These are phyloP conservation scores for Sophora flavescens DNA, from an alignment of 306 rosid species.

Conservation along the genomic window DNA sequence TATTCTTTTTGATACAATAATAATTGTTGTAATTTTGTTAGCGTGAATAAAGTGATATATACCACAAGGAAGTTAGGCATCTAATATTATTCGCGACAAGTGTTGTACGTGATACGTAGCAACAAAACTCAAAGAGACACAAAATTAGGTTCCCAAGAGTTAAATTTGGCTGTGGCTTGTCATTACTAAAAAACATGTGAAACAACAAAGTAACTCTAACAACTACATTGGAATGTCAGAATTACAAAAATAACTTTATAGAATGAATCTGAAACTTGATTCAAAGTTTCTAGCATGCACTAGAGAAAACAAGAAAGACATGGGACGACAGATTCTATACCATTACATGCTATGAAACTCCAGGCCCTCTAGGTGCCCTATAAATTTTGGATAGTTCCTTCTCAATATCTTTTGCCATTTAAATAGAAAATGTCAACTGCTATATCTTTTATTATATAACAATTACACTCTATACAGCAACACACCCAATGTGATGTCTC, in stretches of 20 bases:
- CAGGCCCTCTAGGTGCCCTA: conserved; percentile 60
- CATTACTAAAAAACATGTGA: too few species aligned
- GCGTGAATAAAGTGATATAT: too few species aligned
- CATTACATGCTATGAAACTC: conserved; percentile 64
- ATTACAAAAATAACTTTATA: too few species aligned
- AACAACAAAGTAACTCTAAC: background rate
- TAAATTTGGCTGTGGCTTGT: background rate
- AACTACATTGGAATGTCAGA: background rate
- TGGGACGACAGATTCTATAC: conserved; percentile 41
- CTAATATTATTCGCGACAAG: too few species aligned
- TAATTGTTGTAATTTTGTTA: too few species aligned
- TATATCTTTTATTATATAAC: background rate
- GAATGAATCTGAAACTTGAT: background rate
- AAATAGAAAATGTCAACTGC: background rate
- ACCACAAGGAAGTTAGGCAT: too few species aligned
- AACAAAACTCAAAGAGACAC: background rate
- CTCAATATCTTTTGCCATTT: conserved; percentile 63
- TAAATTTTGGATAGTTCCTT: conserved; percentile 66
- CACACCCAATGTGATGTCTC: background rate
- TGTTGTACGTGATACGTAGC: too few species aligned
- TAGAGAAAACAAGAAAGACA: background rate
- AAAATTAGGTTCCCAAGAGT: background rate
- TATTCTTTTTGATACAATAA: too few species aligned
- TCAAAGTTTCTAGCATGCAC: background rate
- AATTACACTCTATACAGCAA: background rate